Base-by-base conservation (phyloP, 176 grass and related monocot species). In the Carex kokanica region DNA sequence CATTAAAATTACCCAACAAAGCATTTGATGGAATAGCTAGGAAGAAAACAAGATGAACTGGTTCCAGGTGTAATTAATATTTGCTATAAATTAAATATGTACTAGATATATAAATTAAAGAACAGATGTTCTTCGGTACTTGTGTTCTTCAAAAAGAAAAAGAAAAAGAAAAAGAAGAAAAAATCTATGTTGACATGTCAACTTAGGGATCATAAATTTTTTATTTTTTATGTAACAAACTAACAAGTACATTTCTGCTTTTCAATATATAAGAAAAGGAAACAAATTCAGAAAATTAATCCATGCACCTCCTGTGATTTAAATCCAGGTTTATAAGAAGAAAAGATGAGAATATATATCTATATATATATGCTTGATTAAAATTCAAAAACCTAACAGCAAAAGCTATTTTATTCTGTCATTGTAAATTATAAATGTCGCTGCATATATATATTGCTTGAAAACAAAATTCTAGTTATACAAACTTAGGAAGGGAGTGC, bases 81-180 rank as follows among this genome's bases (percentile, higher is more conserved):
- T 38, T 40, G 6, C 16, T 69, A 40, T 69, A 18, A 16, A 68
- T 18, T 40, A 38, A 69, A 69, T 7, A 52, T 52, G 24, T 24
- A 52, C 43, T 52, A 6, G 18, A 47, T 52, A 74, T 13, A 69
- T 17, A 74, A 60, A 38, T 38, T 38, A 38, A 79, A 7, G 14
- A 18, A 59, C 25, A 79, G 52, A 36, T 58, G 14, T 36, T 59
- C 21, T 45, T 81, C 64, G 60, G 79, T 49, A 81, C 79, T 65
- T 81, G 56, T 81, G 55, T 64, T 60, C 55, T 81, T 81, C 55
- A 45, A 24, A 75, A 75, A 40, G 38, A 41, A 7, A 75, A 29
- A 25, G 16, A 17, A 18, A 38, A n/a, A n/a, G n/a, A n/a, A n/a
- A n/a, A n/a, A n/a, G n/a, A n/a, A n/a, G n/a, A n/a, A 38, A 6